These are phyloP conservation scores for Castanea mollissima DNA, from an alignment of 306 rosid genomes.

Conservation along the genomic window DNA sequence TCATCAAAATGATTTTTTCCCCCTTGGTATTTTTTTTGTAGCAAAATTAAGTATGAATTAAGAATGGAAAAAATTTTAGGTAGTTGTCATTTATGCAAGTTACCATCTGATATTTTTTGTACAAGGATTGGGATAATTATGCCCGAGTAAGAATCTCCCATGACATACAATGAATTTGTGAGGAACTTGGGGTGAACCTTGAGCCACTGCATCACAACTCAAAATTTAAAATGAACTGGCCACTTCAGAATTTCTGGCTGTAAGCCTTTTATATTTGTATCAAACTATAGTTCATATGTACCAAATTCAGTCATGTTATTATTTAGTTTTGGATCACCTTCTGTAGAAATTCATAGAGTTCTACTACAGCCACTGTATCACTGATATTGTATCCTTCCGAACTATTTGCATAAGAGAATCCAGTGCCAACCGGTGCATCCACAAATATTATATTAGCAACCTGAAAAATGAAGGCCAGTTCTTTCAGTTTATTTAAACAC, in stretches of 20 bases:
- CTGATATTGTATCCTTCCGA: neutral
- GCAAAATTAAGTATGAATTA: neutral
- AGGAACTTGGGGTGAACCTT: neutral
- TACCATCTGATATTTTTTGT: constrained; percentile 46
- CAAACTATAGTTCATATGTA: too few species aligned
- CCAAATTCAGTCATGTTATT: too few species aligned
- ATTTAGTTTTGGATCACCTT: neutral
- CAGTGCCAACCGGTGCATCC: constrained; percentile 32
- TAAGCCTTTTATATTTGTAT: neutral
- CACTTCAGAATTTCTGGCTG: too few species aligned
- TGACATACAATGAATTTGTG: constrained; percentile 42
- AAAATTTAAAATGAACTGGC: neutral
- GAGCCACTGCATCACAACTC: constrained; percentile 21
- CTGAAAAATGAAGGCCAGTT: neutral
- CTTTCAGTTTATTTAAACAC: neutral
- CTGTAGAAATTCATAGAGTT: constrained; percentile 3
- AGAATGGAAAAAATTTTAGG: neutral
- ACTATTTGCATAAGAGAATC: constrained; percentile 27
- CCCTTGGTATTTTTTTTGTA: too few species aligned
- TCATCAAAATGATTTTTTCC: too few species aligned
- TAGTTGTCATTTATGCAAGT: neutral
- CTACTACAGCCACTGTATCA: neutral
- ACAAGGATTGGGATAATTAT: constrained; percentile 26
- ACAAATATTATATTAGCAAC: constrained; percentile 25
- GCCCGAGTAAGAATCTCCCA: constrained; percentile 57